phyloP scores from a whole-genome alignment of 495 filamentous ascomycete genomes.

The Hypomontagnella monticulosa region DNA sequence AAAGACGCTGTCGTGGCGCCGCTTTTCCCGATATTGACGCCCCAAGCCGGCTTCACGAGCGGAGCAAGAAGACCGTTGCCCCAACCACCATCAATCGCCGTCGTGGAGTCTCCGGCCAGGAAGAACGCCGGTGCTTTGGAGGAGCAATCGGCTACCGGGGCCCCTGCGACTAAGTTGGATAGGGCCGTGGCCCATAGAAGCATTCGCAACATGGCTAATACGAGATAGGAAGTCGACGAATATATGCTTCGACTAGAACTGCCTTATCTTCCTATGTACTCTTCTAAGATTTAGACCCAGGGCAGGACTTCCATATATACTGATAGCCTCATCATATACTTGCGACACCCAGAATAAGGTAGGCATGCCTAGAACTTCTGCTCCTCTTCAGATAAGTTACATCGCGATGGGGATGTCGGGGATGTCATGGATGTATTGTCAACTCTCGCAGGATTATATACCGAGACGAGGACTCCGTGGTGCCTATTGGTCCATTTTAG shows the following conservation, averaged over 20 bases:
- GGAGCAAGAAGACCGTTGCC: conserved; percentile 61
- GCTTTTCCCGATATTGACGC: conserved; percentile 59
- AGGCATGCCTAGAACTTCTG: not conserved
- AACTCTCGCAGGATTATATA: conserved; percentile 30
- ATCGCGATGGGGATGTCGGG: conserved; percentile 11
- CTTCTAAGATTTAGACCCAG: not conserved
- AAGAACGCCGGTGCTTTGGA: conserved; percentile 54
- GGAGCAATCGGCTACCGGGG: conserved; percentile 11
- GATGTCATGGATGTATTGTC: conserved; percentile 8
- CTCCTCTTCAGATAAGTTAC: conserved; percentile 5
- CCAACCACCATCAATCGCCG: conserved; percentile 58
- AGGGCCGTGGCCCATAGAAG: conserved; percentile 11
- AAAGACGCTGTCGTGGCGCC: conserved; percentile 64
- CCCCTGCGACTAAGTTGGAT: conserved; percentile 6
- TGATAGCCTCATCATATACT: not conserved
- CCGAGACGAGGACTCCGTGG: conserved; percentile 17
- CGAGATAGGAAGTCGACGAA: not conserved
- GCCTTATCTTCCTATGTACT: not conserved
- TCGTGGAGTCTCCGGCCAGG: conserved; percentile 64
- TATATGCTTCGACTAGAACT: not conserved
- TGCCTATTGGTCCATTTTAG: conserved; percentile 22
- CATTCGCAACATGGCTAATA: conserved; percentile 11
- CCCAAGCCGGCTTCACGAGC: conserved; percentile 52
- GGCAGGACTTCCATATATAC: not conserved
- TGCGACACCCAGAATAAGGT: not conserved